Evolutionary conservation across 495 filamentous ascomycete species (phyloP).

Genomic region (Neurospora discreta): DNA sequence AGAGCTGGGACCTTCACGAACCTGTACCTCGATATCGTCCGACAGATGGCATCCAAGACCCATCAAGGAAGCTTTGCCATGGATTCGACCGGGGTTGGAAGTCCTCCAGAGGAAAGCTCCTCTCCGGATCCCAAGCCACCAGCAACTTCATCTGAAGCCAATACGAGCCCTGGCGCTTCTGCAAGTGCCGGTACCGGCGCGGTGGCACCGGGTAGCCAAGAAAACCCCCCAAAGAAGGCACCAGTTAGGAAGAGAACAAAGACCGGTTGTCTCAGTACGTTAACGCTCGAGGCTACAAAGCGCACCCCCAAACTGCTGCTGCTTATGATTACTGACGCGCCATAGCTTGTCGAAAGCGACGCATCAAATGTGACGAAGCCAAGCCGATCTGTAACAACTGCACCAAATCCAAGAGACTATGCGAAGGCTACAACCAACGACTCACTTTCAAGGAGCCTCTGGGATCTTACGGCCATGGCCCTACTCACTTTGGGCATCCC

Average conservation of each 20-base stretch:
- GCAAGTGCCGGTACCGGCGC: neutral
- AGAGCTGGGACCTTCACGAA: neutral
- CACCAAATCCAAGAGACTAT: constrained; percentile 85
- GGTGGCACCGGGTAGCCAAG: constrained; percentile 7
- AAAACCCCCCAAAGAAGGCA: constrained; percentile 23
- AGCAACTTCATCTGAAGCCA: neutral
- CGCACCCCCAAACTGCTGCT: neutral
- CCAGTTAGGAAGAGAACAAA: constrained; percentile 74
- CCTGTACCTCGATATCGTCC: neutral
- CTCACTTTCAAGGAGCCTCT: constrained; percentile 88
- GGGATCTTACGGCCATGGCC: constrained; percentile 36
- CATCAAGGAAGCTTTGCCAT: neutral
- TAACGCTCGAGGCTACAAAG: neutral
- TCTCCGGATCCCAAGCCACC: neutral
- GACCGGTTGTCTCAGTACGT: constrained; percentile 89
- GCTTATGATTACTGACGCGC: constrained; percentile 8
- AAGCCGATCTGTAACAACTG: constrained; percentile 84
- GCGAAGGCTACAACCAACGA: constrained; percentile 89
- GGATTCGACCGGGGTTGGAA: neutral
- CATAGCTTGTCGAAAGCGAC: constrained; percentile 79
- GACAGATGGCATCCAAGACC: neutral
- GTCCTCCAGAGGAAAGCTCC: neutral
- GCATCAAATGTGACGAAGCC: constrained; percentile 96
- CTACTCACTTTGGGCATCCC: constrained; percentile 13
- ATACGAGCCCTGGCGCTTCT: neutral